Evolutionary conservation across 495 filamentous ascomycete species (phyloP).

Genomic region (Penicillium coprophilum): DNA sequence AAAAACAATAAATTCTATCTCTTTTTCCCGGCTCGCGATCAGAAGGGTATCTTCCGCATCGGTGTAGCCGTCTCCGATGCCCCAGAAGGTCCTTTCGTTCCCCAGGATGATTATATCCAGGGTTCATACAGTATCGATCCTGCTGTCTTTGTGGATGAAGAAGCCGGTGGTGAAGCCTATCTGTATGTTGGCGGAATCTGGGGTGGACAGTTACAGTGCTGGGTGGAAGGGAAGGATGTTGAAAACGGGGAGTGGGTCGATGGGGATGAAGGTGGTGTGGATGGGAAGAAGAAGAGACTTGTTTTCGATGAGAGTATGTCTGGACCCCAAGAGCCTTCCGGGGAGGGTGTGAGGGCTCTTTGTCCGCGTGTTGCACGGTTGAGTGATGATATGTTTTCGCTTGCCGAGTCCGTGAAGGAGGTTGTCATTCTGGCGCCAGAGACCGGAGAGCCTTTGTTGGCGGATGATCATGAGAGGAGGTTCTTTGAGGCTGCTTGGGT

Average conservation of each 20-base stretch:
- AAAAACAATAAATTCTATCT: slow-evolving; percentile 52
- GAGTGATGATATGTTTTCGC: slow-evolving; percentile 59
- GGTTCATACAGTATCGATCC: slow-evolving; percentile 52
- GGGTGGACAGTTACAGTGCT: slow-evolving; percentile 68
- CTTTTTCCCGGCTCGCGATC: slow-evolving; percentile 49
- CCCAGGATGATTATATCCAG: slow-evolving; percentile 36
- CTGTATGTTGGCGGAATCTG: slow-evolving; percentile 59
- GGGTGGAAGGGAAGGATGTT: slow-evolving; percentile 24
- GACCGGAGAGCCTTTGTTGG: slow-evolving; percentile 54
- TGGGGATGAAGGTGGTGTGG: not conserved
- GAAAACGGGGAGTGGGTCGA: not conserved
- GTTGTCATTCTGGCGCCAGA: slow-evolving; percentile 56
- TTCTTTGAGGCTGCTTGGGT: slow-evolving; percentile 81
- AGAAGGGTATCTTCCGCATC: slow-evolving; percentile 60
- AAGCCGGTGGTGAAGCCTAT: slow-evolving; percentile 42
- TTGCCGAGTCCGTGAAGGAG: slow-evolving; percentile 50
- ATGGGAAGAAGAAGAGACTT: slow-evolving; percentile 21
- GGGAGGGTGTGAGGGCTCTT: slow-evolving; percentile 47
- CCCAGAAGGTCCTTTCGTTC: slow-evolving; percentile 48
- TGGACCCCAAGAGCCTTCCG: slow-evolving; percentile 56
- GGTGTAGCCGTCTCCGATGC: slow-evolving; percentile 45
- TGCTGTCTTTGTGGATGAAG: slow-evolving; percentile 50
- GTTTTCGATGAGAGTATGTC: slow-evolving; percentile 46
- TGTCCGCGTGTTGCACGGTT: slow-evolving; percentile 62
- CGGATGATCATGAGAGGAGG: slow-evolving; percentile 68